Evolutionary conservation across 768 basidiomycete species (phyloP), one percentile per base, ranked within the genome.

Genomic region (Russula olivacea): DNA sequence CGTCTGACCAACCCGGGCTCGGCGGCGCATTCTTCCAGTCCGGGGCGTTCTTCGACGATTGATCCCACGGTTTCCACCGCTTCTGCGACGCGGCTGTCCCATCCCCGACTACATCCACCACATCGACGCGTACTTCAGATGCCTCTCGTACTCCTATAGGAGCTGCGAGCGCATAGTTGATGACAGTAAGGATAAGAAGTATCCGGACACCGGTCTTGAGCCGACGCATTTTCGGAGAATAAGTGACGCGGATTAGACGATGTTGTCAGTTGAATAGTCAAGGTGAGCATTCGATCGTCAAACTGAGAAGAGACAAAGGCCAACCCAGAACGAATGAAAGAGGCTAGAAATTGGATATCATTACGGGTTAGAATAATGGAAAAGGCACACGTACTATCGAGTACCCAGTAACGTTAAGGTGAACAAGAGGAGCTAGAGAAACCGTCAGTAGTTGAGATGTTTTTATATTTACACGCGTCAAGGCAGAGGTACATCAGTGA

Each of bases 331-430:
- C 15, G 25, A 53, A 38, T 17, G 38, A 54, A 25, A 23, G 28
- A 12, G 56, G 62, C 51, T 49, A 6, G 2, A 21, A 49, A n/a
- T 34, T 15, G 4, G 17, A 25, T 4, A 25, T 28, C 38, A 21
- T 19, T 17, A 47, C 21, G 19, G 3, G 11, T 15, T 12, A 10
- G 2, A 23, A 23, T n/a, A 34, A 23, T 6, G 19, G 11, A 43
- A 34, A 25, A 19, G 21, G 43, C 0, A 34, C 50, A 53, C 62
- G 34, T 2, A 59, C 62, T 49, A 63, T 54, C 57, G 45, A 59
- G 62, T 54, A 63, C 57, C 61, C 12, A 21, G 15, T 25, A 32
- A 21, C 5, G 57, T 58, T 6, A 10, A 45, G 19, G 32, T 57
- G 55, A 52, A 30, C 55, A 28, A 48, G 4, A 34, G 45, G 50